A percentile compares a stretch with the other conserved stretches of the same genome.
Evolutionary conservation across 345 rosid species (phyloP).

Genomic region (Camelina hispida): DNA sequence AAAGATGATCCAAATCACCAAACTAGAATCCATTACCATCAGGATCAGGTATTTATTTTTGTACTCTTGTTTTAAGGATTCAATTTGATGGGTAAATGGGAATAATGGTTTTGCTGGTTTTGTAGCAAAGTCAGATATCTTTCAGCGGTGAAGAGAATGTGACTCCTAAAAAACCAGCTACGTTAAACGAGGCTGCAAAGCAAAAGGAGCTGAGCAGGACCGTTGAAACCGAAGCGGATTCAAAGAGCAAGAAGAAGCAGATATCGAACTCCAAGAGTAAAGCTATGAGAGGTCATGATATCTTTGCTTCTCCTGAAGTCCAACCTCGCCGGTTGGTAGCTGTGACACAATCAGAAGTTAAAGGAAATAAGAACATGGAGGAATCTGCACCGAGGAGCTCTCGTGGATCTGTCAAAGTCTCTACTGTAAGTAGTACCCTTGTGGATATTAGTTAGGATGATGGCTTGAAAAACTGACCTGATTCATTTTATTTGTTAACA

Average conservation of each 20-base stretch:
- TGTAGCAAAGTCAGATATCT: constrained; percentile 81
- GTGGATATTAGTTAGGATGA: background rate
- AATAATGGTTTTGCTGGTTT: background rate
- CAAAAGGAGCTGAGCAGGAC: constrained; percentile 76
- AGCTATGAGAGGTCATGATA: constrained; percentile 74
- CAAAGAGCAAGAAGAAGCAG: constrained; percentile 63
- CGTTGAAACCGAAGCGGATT: constrained; percentile 53
- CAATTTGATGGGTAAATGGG: background rate
- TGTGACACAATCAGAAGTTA: constrained; percentile 33
- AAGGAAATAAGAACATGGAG: constrained; percentile 34
- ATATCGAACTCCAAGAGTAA: constrained; percentile 63
- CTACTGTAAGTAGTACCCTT: constrained; percentile 48
- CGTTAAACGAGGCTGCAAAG: constrained; percentile 67
- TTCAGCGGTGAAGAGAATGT: constrained; percentile 62
- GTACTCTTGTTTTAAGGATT: constrained; percentile 6
- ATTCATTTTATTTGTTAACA: constrained; percentile 15
- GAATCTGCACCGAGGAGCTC: constrained; percentile 57
- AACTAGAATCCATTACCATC: constrained; percentile 65
- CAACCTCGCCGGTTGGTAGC: constrained; percentile 56
- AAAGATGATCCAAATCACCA: constrained; percentile 42
- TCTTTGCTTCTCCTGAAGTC: constrained; percentile 60
- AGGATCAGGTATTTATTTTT: constrained; percentile 55
- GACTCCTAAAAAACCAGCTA: constrained; percentile 68
- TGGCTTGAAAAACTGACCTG: background rate
- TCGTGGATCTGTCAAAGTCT: constrained; percentile 59